A percentile compares a stretch with the other conserved stretches of the same genome.
These are phyloP conservation scores for Kluyveromyces marxianus DNA, from an alignment of 1,139 yeast species.

Conservation along the genomic window DNA sequence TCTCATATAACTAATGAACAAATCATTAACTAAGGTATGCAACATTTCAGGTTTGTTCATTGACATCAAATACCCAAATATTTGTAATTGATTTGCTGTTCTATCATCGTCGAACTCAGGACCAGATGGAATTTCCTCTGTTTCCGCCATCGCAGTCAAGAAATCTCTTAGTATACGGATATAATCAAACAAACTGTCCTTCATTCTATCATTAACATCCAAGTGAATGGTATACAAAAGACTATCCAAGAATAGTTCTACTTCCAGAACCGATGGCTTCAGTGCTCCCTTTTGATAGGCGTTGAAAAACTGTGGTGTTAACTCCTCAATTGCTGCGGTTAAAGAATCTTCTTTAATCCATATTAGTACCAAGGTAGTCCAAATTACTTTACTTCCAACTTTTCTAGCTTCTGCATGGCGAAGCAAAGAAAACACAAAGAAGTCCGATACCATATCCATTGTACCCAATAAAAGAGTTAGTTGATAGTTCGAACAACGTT, in stretches of 20 bases:
- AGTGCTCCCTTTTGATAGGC: constrained; percentile 22
- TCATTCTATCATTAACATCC: constrained; percentile 61
- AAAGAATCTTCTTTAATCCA: constrained; percentile 17
- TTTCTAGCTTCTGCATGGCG: constrained; percentile 55
- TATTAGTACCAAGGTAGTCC: constrained; percentile 42
- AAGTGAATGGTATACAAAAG: constrained; percentile 18
- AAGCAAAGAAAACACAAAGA: constrained; percentile 65
- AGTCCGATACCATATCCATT: constrained; percentile 54
- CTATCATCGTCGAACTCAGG: constrained; percentile 84
- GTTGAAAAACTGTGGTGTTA: constrained; percentile 24
- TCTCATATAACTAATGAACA: constrained; percentile 57
- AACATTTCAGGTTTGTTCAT: constrained; percentile 77
- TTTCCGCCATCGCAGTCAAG: constrained; percentile 57
- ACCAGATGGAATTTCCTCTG: constrained; percentile 69
- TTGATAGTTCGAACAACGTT: constrained; percentile 66
- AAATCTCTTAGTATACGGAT: constrained; percentile 56
- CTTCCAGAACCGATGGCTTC: constrained; percentile 18
- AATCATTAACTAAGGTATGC: constrained; percentile 66
- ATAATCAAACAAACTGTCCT: constrained; percentile 43
- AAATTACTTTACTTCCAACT: constrained; percentile 60
- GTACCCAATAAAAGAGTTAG: constrained; percentile 53
- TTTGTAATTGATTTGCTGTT: constrained; percentile 70
- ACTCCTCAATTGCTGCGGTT: constrained; percentile 15
- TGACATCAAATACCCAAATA: constrained; percentile 68
- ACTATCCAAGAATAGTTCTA: constrained; percentile 18